Conservation (phyloP, 345 rosid species). For the Melaleuca alternifolia region DNA sequence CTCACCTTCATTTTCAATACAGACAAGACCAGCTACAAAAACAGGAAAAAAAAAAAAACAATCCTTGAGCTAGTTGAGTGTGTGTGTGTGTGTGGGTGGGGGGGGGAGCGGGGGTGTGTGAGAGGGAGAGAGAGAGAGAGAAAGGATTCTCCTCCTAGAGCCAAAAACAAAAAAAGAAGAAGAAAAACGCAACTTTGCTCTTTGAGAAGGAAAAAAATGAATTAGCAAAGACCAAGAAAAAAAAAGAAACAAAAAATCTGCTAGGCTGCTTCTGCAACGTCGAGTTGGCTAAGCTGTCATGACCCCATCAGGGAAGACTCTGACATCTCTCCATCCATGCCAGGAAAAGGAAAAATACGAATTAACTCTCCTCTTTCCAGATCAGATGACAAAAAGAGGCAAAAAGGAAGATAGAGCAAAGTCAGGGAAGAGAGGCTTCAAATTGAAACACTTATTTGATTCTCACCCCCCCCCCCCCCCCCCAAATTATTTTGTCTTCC, state of each 20-base stretch:
- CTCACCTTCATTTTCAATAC: background rate
- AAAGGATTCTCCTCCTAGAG: background rate
- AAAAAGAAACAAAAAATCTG: background rate
- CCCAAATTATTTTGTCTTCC: conserved; percentile 46
- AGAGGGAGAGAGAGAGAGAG: background rate
- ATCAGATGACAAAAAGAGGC: conserved; percentile 25
- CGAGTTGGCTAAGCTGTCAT: conserved; percentile 37
- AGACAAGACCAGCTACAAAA: background rate
- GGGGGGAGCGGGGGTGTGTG: too few species aligned
- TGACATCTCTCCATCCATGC: conserved; percentile 13
- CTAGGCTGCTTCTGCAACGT: conserved; percentile 7
- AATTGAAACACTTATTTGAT: conserved; percentile 2
- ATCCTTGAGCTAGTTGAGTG: background rate
- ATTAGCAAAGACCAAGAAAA: background rate
- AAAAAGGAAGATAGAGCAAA: conserved; percentile 27
- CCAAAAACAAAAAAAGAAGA: background rate
- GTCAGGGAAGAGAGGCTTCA: conserved; percentile 23
- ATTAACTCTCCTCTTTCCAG: conserved; percentile 29
- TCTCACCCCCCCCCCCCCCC: conserved; percentile 9
- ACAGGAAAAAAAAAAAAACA: background rate
- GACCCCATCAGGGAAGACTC: conserved; percentile 29
- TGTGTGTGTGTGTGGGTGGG: background rate
- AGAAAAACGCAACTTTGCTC: background rate
- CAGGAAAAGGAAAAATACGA: conserved; percentile 2
- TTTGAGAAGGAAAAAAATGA: background rate